Evolutionary conservation across 2,329 filamentous ascomycete genomes (phyloP).

Genomic region (Cladosporium colombiae): DNA sequence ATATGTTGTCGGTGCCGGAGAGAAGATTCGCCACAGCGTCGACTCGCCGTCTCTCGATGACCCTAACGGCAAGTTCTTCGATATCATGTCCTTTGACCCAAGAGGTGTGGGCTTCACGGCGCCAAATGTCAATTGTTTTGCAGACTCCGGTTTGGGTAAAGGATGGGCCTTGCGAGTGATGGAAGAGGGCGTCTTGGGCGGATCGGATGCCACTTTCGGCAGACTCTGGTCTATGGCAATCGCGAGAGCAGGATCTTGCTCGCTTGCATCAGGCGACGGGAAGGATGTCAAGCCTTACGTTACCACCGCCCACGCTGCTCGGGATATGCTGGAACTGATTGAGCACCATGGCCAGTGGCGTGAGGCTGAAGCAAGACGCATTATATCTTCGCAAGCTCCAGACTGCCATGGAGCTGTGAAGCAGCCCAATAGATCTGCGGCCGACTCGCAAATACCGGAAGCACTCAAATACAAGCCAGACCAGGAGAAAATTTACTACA

Average conservation of each 20-base stretch:
- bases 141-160: slow-evolving; percentile 34
- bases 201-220: slow-evolving; percentile 45
- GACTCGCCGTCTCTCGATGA: slow-evolving; percentile 22
- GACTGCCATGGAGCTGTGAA: neutral
- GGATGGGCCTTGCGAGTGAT: slow-evolving; percentile 41
- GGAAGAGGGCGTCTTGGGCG: slow-evolving; percentile 38
- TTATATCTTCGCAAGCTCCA: neutral
- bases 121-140: slow-evolving; percentile 40
- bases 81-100: slow-evolving; percentile 50
- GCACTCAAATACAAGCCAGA: slow-evolving; percentile 29
- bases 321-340: slow-evolving; percentile 53
- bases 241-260: slow-evolving; percentile 37
- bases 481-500: slow-evolving; percentile 39
- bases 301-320: slow-evolving; percentile 49
- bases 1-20: slow-evolving; percentile 33
- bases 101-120: slow-evolving; percentile 42
- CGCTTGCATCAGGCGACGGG: slow-evolving; percentile 28
- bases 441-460: neutral
- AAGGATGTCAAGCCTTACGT: slow-evolving; percentile 47
- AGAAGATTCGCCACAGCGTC: slow-evolving; percentile 24
- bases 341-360: slow-evolving; percentile 43
- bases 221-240: slow-evolving; percentile 45
- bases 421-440: neutral
- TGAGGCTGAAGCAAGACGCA: slow-evolving; percentile 30
- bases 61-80: slow-evolving; percentile 40